Evolutionary conservation across 2,329 filamentous ascomycete genomes (phyloP).

Genomic region (Neofusicoccum umdonicola): DNA sequence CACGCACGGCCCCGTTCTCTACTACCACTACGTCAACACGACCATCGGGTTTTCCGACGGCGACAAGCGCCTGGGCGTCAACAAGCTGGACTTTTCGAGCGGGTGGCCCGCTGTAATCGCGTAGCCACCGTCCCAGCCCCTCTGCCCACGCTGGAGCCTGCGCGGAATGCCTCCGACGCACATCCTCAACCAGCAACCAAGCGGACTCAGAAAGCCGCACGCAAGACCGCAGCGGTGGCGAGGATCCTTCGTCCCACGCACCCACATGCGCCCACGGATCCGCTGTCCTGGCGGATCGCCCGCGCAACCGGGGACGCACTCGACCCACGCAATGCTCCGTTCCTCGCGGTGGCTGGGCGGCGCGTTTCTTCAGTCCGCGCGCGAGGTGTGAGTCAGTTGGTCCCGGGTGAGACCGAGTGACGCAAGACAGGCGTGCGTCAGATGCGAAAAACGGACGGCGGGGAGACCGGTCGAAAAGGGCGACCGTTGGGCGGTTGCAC

Average conservation of each 20-base stretch:
- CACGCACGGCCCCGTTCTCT: conserved; percentile 24
- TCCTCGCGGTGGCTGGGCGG: not conserved
- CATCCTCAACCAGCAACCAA: not conserved
- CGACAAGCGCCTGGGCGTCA: conserved; percentile 31
- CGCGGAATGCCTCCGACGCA: conserved; percentile 35
- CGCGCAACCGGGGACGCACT: no score
- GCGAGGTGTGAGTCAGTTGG: not conserved
- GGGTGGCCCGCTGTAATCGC: conserved; percentile 25
- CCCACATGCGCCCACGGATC: no score
- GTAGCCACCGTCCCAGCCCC: no score
- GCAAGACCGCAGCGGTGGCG: no score
- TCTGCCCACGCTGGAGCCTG: conserved; percentile 26
- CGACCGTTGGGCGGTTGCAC: not conserved
- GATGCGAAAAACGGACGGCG: not conserved
- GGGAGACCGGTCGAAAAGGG: no score
- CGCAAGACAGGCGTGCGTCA: not conserved
- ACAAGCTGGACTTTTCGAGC: conserved; percentile 29
- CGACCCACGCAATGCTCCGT: no score
- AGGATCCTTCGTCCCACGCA: no score
- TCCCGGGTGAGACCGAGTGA: not conserved
- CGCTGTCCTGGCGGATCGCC: no score
- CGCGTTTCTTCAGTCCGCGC: not conserved
- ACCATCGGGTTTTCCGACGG: conserved; percentile 25
- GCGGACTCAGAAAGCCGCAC: no score
- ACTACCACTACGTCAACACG: conserved; percentile 33